phyloP scores from a whole-genome alignment of 345 rosid genomes.

The Pistacia integerrima region DNA sequence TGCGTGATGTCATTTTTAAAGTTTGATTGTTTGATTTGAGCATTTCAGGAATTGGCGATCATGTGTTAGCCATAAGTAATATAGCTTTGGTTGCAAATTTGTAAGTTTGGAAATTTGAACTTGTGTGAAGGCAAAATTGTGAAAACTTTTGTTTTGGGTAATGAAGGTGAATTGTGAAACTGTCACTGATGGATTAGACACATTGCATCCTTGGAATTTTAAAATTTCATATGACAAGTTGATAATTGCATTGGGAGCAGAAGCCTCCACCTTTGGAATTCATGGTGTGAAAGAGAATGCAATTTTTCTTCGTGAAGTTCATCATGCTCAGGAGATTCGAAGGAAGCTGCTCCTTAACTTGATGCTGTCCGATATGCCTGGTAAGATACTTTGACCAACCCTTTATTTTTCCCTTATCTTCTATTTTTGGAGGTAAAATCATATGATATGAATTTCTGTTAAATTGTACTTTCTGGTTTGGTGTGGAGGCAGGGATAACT shows the following conservation, averaged over 20 bases:
- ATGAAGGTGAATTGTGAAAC: constrained; percentile 84
- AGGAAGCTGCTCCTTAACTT: constrained; percentile 83
- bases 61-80: not conserved
- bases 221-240: constrained; percentile 79
- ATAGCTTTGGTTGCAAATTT: not conserved
- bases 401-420: not conserved
- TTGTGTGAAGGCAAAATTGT: not conserved
- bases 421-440: not conserved
- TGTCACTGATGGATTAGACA: constrained; percentile 53
- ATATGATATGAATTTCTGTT: not conserved
- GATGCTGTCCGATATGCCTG: constrained; percentile 95
- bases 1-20: not conserved
- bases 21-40: not conserved
- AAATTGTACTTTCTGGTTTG: constrained; percentile 11
- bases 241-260: constrained; percentile 83
- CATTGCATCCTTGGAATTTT: constrained; percentile 75
- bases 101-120: not conserved
- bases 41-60: not conserved
- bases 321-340: constrained; percentile 94
- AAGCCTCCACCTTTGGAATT: constrained; percentile 88
- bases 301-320: constrained; percentile 82
- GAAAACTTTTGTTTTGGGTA: constrained; percentile 12
- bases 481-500: constrained; percentile 52
- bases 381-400: constrained; percentile 29
- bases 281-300: constrained; percentile 75